phyloP scores from a whole-genome alignment of 768 basidiomycete species.

The Porphyrellus cyaneotinctus region DNA sequence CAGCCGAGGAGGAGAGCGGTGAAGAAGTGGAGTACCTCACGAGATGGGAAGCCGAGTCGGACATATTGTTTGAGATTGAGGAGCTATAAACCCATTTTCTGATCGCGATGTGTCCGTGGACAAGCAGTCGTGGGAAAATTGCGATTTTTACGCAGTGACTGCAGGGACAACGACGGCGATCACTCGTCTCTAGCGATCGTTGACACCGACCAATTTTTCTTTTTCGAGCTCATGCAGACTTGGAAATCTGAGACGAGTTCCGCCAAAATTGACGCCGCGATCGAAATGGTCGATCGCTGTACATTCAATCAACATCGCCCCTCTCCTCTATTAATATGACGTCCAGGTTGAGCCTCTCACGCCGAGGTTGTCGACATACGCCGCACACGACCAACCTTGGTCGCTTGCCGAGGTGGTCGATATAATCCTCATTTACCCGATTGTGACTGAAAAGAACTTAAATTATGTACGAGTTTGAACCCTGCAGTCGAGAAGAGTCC shows the following conservation, averaged over 20 bases:
- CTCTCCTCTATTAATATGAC: no score
- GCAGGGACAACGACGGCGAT: no score
- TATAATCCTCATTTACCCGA: no score
- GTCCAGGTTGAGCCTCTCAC: background rate
- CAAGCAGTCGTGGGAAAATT: slow-evolving; percentile 26
- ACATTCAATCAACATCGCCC: no score
- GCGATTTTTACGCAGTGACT: no score
- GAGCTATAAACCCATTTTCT: slow-evolving; percentile 23
- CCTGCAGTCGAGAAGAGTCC: slow-evolving; percentile 8
- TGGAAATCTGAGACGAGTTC: slow-evolving; percentile 3
- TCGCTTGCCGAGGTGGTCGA: no score
- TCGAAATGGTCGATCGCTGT: background rate
- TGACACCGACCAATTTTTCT: slow-evolving; percentile 7
- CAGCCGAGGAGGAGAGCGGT: background rate
- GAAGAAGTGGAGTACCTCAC: slow-evolving; percentile 27
- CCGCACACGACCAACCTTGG: no score
- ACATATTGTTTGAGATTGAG: slow-evolving; percentile 29
- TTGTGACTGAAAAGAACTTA: no score
- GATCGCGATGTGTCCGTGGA: slow-evolving; percentile 17
- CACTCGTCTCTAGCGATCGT: no score
- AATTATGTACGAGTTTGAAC: no score
- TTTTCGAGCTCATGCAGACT: slow-evolving; percentile 13
- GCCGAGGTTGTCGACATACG: no score
- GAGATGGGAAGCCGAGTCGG: slow-evolving; percentile 38
- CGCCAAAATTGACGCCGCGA: slow-evolving; percentile 3